Base-by-base conservation (phyloP, 257 asterid species). In the Capsicum baccatum region DNA sequence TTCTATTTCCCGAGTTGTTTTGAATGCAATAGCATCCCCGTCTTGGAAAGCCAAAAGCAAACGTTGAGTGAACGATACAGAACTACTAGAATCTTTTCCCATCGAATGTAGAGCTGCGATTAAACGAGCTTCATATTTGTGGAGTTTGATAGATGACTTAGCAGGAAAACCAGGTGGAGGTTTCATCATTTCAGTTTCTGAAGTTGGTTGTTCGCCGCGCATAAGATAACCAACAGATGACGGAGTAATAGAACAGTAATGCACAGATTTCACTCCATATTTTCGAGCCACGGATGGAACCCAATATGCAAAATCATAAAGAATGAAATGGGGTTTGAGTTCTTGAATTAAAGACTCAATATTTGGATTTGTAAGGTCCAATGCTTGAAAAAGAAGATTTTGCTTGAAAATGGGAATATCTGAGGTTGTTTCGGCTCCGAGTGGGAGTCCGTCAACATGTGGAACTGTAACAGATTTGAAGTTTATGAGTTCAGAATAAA, bases 1-100 rank as follows among this genome's bases (percentile, higher is more conserved):
- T 79, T 91, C 94, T 63, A 91, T 84, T 86, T 91, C 94, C 7
- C 81, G 73, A 81, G 91, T 87, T 1, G 90, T 81, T 60, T 87
- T 89, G 88, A 89, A 89, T 3, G 85, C 90, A 54, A 87, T 48
- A 3, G 89, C 91, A 69, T 91, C 92, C 1, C 86, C 74, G 1
- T 88, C 89, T 86, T 89, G 48, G 33, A 33, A 82, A 21, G 81
- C 63, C 26, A 76, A 76, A 76, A 76, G 63, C 44, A 76, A 1
- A 52, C 81, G 81, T 26, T 54, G 81, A 0, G 63, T 76, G 21
- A 76, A 76, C 8, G 81, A 52, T 2, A 76, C 60, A n/a, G 62
- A 44, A 39, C 35, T 21, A 21, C 80, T 19, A 19, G 80, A 21
- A 12, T 4, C 59, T 15, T 52, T 48, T 16, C 81, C 79, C 13